These are phyloP conservation scores for Stylosanthes scabra DNA, from an alignment of 331 rosid species.

Conservation along the genomic window DNA sequence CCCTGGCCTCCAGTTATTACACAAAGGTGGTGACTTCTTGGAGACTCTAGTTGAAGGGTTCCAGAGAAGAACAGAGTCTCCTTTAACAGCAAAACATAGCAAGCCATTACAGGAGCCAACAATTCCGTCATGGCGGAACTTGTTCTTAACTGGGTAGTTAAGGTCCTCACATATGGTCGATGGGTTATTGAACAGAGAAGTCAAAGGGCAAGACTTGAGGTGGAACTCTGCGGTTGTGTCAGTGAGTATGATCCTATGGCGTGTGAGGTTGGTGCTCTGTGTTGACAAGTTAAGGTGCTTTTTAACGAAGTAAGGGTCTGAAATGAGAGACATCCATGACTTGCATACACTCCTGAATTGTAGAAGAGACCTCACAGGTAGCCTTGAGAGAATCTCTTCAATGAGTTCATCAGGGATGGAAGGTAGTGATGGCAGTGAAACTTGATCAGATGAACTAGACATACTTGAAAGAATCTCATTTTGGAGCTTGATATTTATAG, in stretches of 20 bases:
- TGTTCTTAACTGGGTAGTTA: constrained; percentile 55
- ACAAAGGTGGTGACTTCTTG: constrained; percentile 53
- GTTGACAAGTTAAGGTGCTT: constrained; percentile 29
- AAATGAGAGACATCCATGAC: constrained; percentile 29
- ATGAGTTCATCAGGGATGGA: constrained; percentile 31
- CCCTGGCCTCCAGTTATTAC: constrained; percentile 52
- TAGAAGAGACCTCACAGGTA: constrained; percentile 34
- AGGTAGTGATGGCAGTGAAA: not conserved
- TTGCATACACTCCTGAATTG: constrained; percentile 41
- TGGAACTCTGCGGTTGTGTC: constrained; percentile 53
- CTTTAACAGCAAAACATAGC: constrained; percentile 52
- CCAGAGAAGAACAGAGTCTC: constrained; percentile 56
- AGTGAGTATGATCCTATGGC: constrained; percentile 46
- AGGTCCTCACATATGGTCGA: constrained; percentile 42
- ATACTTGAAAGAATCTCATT: too few species aligned
- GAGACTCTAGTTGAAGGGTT: constrained; percentile 52
- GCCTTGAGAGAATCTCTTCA: constrained; percentile 32
- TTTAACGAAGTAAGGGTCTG: constrained; percentile 33
- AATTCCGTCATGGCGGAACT: constrained; percentile 51
- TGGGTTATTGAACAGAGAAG: constrained; percentile 38
- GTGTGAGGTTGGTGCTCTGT: constrained; percentile 30
- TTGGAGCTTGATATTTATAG: not conserved
- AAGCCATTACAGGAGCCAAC: constrained; percentile 60
- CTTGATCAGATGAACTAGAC: not conserved
- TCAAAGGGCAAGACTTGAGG: constrained; percentile 50